Base-by-base conservation (phyloP, 768 basidiomycete species). In the Tubosaeta sp. region DNA sequence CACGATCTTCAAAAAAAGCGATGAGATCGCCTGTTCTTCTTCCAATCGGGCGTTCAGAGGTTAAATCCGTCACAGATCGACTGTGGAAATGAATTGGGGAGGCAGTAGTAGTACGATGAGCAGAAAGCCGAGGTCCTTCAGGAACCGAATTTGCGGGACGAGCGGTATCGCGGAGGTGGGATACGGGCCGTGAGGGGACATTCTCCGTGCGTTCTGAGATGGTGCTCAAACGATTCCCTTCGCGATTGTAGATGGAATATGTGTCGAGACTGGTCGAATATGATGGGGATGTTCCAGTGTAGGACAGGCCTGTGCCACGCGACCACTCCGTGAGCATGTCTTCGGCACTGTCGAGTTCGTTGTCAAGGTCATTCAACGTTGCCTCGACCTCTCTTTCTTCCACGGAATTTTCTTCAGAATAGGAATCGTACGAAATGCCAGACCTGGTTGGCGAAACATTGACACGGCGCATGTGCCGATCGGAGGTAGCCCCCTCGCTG, bases 201-300 rank as follows among this genome's bases (percentile, higher is more conserved):
- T 86, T 82, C 68, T 92, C 90, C 1, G 86, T 89, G 43, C 76
- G 79, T 65, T 92, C 90, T 4, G 88, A 81, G 53, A 92, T 92
- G 3, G 80, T 85, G 62, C 89, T 91, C 17, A 91, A 74, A 32
- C 75, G 65, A 25, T 74, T 69, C 10, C 81, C 79, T 42, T 73
- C 74, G 13, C 76, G 71, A 43, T 73, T 70, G 22, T 69, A 57
- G 43, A 72, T 61, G 34, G 65, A 59, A 46, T 69, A 74, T 1
- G 76, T 69, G 57, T 71, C 68, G 49, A 79, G 59, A 43, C 73
- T 66, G 58, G 70, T 53, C 37, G 73, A 46, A 51, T 66, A 60
- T n/a, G 73, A 58, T 12, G 67, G 61, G 13, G 65, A 61, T 27
- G 69, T 62, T 3, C 66, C 70, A 1, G 71, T 69, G 55, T 71